phyloP scores from a whole-genome alignment of 331 rosid genomes.

The Acacia pycnantha region DNA sequence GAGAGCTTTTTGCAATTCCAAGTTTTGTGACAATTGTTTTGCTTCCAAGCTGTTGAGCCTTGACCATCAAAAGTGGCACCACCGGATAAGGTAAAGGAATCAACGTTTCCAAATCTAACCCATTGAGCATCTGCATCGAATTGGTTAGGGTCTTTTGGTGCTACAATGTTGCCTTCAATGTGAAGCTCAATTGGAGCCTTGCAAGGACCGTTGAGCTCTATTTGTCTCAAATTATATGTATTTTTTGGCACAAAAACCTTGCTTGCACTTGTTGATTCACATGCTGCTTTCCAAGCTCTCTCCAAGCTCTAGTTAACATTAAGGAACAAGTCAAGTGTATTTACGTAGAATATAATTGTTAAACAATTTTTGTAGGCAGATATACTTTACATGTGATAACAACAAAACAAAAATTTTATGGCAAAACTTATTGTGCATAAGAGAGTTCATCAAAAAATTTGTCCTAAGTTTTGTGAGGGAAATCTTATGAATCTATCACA shows the following conservation, averaged over 20 bases:
- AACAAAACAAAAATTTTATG: no score
- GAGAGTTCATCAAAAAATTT: not conserved
- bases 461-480: not conserved
- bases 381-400: no score
- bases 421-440: no score
- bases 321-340: not conserved
- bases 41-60: slow-evolving; percentile 27
- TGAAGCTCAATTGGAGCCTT: not conserved
- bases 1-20: not conserved
- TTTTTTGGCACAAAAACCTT: not conserved
- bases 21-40: slow-evolving; percentile 19
- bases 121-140: not conserved
- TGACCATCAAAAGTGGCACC: not conserved
- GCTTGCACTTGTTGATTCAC: slow-evolving; percentile 3
- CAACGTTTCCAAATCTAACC: not conserved
- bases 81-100: not conserved
- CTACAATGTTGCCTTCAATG: not conserved
- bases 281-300: slow-evolving; percentile 24
- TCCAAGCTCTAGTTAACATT: slow-evolving; percentile 26
- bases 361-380: no score
- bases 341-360: not conserved
- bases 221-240: not conserved
- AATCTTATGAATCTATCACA: no score
- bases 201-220: not conserved
- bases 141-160: not conserved